Conservation (phyloP, 805 yeast species). For the Candida cerambycidarum region DNA sequence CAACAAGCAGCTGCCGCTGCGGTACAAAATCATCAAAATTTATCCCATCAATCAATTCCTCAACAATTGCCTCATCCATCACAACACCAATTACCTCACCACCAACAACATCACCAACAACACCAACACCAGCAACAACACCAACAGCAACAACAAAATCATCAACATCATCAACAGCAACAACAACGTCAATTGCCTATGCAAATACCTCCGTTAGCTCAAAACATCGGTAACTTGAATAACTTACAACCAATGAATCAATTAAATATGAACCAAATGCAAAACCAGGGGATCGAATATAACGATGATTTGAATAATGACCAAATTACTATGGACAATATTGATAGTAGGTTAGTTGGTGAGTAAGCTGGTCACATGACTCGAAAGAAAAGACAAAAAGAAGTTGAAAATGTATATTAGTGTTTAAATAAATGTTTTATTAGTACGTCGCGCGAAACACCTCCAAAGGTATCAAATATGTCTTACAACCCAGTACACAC, state of each 20-base stretch:
- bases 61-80: conserved; percentile 21
- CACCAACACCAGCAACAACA: no score
- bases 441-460: background rate
- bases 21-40: conserved; percentile 26
- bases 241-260: conserved; percentile 5
- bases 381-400: no score
- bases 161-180: conserved; percentile 3
- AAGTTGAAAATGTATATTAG: conserved; percentile 9
- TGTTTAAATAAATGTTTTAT: conserved; percentile 11
- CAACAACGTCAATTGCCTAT: conserved; percentile 6
- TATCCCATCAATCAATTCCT: conserved; percentile 27
- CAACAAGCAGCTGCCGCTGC: conserved; percentile 26
- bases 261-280: conserved; percentile 1
- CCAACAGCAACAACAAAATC: conserved; percentile 15
- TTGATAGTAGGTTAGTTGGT: conserved; percentile 46
- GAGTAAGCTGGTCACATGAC: no score
- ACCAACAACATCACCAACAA: conserved; percentile 24
- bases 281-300: conserved; percentile 1
- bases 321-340: conserved; percentile 44
- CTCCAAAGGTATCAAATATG: background rate
- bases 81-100: conserved; percentile 21
- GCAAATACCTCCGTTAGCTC: background rate
- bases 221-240: background rate
- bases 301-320: conserved; percentile 17
- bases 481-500: conserved; percentile 9